Evolutionary conservation across 2,329 filamentous ascomycete species (phyloP).

Genomic region (Colletotrichum lentis): DNA sequence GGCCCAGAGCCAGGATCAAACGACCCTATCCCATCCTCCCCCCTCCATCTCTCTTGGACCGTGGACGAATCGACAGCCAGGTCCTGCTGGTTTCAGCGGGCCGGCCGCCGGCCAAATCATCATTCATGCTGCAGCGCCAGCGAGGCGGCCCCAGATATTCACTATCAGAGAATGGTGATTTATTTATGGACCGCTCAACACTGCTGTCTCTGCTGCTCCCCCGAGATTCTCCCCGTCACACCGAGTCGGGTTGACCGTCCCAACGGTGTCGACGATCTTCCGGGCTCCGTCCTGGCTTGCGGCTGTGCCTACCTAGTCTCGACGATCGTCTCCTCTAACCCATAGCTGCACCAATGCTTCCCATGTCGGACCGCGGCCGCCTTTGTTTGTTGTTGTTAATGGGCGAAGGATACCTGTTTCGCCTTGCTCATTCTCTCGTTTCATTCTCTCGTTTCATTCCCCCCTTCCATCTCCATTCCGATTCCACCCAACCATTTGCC

Average conservation of each 20-base stretch:
- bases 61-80: constrained; percentile 12
- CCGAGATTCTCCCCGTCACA: not conserved
- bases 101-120: constrained; percentile 10
- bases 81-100: constrained; percentile 4
- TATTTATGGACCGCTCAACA: constrained; percentile 17
- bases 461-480: not conserved
- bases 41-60: not conserved
- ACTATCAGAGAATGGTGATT: constrained; percentile 16
- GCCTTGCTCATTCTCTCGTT: not conserved
- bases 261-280: not conserved
- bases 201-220: not conserved
- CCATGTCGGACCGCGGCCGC: not conserved
- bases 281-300: not conserved
- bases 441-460: not conserved
- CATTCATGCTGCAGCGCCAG: not conserved
- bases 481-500: not conserved
- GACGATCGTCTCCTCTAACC: not conserved
- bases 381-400: constrained; percentile 3
- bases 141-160: not conserved
- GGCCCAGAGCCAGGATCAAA: constrained; percentile 15
- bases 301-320: not conserved
- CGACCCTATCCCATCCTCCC: not conserved
- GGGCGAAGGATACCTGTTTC: not conserved
- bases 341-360: not conserved
- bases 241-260: not conserved